Evolutionary conservation across 2,329 filamentous ascomycete genomes (phyloP).

Genomic region (Paraphaeosphaeria minitans): DNA sequence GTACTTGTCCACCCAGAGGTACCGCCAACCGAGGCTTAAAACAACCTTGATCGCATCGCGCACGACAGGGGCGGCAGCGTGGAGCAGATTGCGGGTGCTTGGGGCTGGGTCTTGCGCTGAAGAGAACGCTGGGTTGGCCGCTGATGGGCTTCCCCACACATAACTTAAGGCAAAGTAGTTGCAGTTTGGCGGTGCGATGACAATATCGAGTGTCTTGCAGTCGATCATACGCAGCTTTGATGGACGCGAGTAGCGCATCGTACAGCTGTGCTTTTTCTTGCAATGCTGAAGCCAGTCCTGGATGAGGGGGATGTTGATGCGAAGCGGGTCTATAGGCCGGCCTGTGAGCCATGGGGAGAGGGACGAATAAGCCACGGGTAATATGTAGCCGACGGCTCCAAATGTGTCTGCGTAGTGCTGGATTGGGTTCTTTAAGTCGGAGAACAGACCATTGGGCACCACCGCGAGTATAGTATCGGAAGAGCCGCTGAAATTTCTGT

Average conservation of each 20-base stretch:
- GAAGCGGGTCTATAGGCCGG: not conserved
- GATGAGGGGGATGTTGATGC: conserved; percentile 3
- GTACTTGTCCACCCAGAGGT: conserved; percentile 20
- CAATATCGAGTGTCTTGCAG: conserved; percentile 5
- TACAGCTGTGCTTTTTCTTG: conserved; percentile 11
- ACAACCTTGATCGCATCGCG: conserved; percentile 10
- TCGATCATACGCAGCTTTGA: conserved; percentile 5
- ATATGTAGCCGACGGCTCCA: conserved; percentile 6
- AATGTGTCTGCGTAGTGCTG: conserved; percentile 4
- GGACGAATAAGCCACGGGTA: conserved; percentile 10
- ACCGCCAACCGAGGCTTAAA: conserved; percentile 6
- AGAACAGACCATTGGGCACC: conserved; percentile 11
- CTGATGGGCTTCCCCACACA: not conserved
- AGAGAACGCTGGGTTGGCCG: not conserved
- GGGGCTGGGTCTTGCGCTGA: not conserved
- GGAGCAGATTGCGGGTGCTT: not conserved
- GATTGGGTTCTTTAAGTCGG: not conserved
- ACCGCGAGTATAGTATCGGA: conserved; percentile 10
- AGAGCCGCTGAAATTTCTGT: not conserved
- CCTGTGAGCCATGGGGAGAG: conserved; percentile 10
- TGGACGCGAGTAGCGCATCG: conserved; percentile 7
- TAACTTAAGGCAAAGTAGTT: conserved; percentile 9
- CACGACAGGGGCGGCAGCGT: not conserved
- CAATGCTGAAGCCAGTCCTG: conserved; percentile 6
- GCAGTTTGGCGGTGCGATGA: conserved; percentile 14